phyloP scores from a whole-genome alignment of 495 filamentous ascomycete genomes.

The Aspergillus sclerotioniger region DNA sequence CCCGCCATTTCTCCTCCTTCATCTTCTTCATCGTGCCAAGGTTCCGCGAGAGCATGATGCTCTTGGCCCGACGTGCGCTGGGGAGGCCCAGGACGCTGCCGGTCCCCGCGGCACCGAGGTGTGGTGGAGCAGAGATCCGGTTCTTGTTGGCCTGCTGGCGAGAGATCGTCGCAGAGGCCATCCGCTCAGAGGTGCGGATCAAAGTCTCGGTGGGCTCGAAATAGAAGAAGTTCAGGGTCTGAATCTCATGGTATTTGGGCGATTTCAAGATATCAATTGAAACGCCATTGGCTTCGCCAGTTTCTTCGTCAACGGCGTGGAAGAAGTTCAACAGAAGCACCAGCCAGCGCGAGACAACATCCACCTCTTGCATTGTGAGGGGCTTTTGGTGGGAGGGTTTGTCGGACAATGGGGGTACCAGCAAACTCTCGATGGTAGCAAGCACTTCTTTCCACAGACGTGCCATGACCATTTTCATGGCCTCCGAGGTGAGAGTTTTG shows the following conservation, averaged over 20 bases:
- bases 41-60: conserved; percentile 92
- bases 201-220: conserved; percentile 89
- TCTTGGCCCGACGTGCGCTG: conserved; percentile 78
- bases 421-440: conserved; percentile 80
- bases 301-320: conserved; percentile 83
- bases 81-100: conserved; percentile 68
- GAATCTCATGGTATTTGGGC: conserved; percentile 97
- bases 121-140: conserved; percentile 69
- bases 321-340: conserved; percentile 92
- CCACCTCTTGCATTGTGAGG: conserved; percentile 84
- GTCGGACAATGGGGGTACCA: conserved; percentile 94
- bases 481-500: conserved; percentile 83
- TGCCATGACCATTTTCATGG: conserved; percentile 97
- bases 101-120: conserved; percentile 54
- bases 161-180: conserved; percentile 85
- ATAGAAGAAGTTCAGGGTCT: conserved; percentile 97
- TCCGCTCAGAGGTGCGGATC: conserved; percentile 87
- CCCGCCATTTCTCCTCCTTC: conserved; percentile 92
- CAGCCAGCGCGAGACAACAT: conserved; percentile 94
- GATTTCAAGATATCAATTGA: conserved; percentile 88
- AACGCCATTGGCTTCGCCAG: conserved; percentile 82
- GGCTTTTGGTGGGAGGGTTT: conserved; percentile 88
- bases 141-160: conserved; percentile 67
- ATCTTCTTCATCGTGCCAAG: conserved; percentile 93
- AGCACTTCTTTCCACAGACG: conserved; percentile 97